Base-by-base conservation (phyloP, 805 yeast genomes). In the Metschnikowia amazonensis region DNA sequence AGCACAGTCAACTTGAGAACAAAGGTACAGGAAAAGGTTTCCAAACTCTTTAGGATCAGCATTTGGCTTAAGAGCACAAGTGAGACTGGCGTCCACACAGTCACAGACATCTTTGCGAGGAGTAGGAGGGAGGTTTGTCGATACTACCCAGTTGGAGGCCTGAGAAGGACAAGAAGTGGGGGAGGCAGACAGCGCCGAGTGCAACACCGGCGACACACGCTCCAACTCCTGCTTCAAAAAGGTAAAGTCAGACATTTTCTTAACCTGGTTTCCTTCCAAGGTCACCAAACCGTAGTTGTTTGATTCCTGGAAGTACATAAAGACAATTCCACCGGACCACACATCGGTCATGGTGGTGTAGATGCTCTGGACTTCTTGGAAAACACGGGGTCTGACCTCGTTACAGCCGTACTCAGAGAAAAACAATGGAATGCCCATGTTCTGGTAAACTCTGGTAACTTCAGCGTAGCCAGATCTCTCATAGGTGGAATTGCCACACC, bases 321-420 rank as follows among this genome's bases (percentile, higher is more conserved):
- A 86, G 45, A 85, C 92, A 60, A 86, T 85, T 78, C 92, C 95
- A 70, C 95, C 92, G 42, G 92, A 85, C 94, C 92, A 86, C 49
- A 84, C 84, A 64, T 76, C 84, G 52, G 89, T 84, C 95, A 86
- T 86, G 42, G 64, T 62, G 52, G 82, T 71, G 69, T 76, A 86
- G 32, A 86, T 60, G 48, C 89, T 74, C 36, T 69, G 78, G 53
- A 86, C 86, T 68, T 85, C 92, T 47, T 80, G 72, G 77, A 86
- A 86, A 53, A 65, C 63, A 79, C 92, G 81, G 69, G 92, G 92
- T 34, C 57, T 54, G 48, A 80, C 84, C 49, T 62, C 72, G 67
- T 84, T 85, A 74, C 92, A 85, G 64, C 92, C 92, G 62, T 85
- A 85, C 72, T 86, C 94, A 36, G 90, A 84, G 73, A 86, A 85